A percentile compares a stretch with the other conserved stretches of the same genome.
phyloP scores from a whole-genome alignment of 2,329 filamentous ascomycete genomes.

The Diaporthe citri region DNA sequence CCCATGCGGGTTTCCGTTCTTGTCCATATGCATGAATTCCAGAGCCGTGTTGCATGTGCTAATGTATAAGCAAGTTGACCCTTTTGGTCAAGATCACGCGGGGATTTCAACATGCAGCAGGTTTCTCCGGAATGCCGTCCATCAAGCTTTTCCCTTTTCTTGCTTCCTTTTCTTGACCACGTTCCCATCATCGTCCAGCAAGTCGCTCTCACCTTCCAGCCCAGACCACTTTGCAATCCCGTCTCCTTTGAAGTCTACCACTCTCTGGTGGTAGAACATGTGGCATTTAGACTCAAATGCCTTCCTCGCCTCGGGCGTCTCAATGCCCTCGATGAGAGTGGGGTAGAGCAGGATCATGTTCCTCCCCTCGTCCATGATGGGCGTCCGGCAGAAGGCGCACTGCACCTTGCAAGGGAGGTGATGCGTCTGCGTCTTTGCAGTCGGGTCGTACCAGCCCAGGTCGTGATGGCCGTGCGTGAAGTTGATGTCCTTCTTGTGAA shows the following conservation, averaged over 20 bases:
- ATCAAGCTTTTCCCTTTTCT: not conserved
- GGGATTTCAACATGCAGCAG: not conserved
- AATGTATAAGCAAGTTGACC: not conserved
- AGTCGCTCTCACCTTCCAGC: slow-evolving; percentile 62
- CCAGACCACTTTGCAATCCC: slow-evolving; percentile 83
- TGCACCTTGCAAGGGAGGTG: slow-evolving; percentile 85
- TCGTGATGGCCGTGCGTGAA: slow-evolving; percentile 75
- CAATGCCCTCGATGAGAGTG: slow-evolving; percentile 75
- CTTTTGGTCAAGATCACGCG: not conserved
- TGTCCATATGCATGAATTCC: not conserved
- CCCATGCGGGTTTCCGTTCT: not conserved
- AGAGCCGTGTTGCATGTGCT: not conserved
- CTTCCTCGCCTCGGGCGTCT: slow-evolving; percentile 66
- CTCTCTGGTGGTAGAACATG: slow-evolving; percentile 83
- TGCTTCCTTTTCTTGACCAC: slow-evolving; percentile 35
- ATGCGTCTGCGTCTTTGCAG: slow-evolving; percentile 70
- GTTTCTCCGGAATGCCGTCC: not conserved
- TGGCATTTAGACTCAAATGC: slow-evolving; percentile 79
- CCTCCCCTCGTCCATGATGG: slow-evolving; percentile 89
- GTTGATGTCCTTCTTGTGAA: slow-evolving; percentile 81
- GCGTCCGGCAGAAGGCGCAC: slow-evolving; percentile 79
- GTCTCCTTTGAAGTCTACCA: slow-evolving; percentile 80
- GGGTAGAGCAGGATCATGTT: slow-evolving; percentile 89
- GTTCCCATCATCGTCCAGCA: slow-evolving; percentile 46
- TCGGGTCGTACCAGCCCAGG: slow-evolving; percentile 79